These are phyloP conservation scores for Xylariales sp. DNA, from an alignment of 2,329 filamentous ascomycete species.

Conservation along the genomic window DNA sequence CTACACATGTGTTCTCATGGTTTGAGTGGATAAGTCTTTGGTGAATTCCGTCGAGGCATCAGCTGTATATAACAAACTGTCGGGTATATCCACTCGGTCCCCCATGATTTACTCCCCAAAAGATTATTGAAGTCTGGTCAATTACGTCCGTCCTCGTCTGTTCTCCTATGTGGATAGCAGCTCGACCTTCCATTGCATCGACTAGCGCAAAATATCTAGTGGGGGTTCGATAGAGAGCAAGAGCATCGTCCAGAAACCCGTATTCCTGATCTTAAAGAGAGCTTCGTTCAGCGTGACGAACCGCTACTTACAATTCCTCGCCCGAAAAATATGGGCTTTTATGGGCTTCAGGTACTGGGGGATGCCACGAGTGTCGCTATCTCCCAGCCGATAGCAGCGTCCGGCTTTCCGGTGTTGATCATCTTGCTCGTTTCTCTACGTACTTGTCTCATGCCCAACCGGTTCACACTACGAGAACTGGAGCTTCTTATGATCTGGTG, in stretches of 20 bases:
- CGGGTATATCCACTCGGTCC: no score
- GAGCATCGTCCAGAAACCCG: slow-evolving; percentile 45
- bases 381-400: slow-evolving; percentile 55
- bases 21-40: no score
- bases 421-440: slow-evolving; percentile 50
- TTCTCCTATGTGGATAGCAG: no score
- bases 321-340: slow-evolving; percentile 43
- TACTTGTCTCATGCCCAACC: slow-evolving; percentile 42
- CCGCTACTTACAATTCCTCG: slow-evolving; percentile 38
- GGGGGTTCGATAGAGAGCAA: slow-evolving; percentile 46
- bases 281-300: slow-evolving; percentile 43
- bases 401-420: slow-evolving; percentile 55
- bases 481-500: slow-evolving; percentile 45
- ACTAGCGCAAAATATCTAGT: no score
- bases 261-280: slow-evolving; percentile 42
- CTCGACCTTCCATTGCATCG: no score
- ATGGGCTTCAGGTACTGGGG: slow-evolving; percentile 44
- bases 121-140: no score
- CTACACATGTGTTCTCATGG: no score
- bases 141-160: no score
- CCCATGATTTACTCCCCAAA: no score
- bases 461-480: slow-evolving; percentile 45
- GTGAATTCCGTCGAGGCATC: no score
- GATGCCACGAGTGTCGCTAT: slow-evolving; percentile 52
- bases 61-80: no score